Conservation (phyloP, 805 yeast genomes). For the Ogataea pini region DNA sequence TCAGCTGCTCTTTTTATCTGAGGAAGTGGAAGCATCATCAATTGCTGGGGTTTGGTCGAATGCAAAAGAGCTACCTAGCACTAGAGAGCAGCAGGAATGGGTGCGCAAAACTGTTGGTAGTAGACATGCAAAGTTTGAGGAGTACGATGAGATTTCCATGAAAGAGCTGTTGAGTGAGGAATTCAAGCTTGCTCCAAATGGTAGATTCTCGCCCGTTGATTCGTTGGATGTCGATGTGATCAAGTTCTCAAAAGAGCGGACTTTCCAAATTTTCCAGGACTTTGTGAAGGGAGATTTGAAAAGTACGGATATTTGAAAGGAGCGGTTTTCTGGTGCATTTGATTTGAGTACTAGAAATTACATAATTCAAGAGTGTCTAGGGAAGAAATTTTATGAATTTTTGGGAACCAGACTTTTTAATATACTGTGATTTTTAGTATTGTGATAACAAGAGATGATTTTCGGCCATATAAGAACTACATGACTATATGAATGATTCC, state of each 20-base stretch:
- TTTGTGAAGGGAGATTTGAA: background rate
- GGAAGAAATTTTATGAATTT: too few relatives aligned
- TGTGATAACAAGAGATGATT: too few relatives aligned
- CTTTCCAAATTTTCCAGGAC: conserved; percentile 1
- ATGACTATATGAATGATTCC: too few relatives aligned
- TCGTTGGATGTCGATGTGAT: background rate
- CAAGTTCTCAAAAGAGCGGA: conserved; percentile 4
- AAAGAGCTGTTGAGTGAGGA: conserved; percentile 5
- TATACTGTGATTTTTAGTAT: too few relatives aligned
- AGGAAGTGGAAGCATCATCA: conserved; percentile 50
- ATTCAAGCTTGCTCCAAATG: conserved; percentile 9
- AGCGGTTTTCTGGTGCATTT: too few relatives aligned
- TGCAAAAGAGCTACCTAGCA: conserved; percentile 17
- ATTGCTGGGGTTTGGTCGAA: conserved; percentile 54
- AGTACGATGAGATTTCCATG: conserved; percentile 9
- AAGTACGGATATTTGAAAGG: background rate
- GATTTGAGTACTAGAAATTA: too few relatives aligned
- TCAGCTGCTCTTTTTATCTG: conserved; percentile 44
- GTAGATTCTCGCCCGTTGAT: conserved; percentile 6
- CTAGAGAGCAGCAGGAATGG: conserved; percentile 8
- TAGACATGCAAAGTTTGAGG: conserved; percentile 3
- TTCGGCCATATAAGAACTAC: too few relatives aligned
- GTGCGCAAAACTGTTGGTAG: background rate
- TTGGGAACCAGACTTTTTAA: too few relatives aligned
- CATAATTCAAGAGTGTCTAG: too few relatives aligned